Conservation (phyloP, 345 rosid species). For the Noccaea caerulescens region DNA sequence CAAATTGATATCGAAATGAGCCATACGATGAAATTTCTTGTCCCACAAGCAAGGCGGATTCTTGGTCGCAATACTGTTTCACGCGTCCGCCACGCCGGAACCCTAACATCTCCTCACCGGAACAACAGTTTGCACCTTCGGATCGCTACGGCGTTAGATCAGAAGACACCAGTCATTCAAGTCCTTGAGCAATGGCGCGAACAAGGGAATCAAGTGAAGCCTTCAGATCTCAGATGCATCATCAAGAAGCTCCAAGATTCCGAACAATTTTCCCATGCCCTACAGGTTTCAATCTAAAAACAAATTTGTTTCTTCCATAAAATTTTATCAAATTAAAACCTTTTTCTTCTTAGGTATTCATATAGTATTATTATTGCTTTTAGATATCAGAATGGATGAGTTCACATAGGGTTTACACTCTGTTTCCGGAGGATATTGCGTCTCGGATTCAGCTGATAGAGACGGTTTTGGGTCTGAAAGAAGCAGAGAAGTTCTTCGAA, state of each 20-base stretch:
- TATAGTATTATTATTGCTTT: not conserved
- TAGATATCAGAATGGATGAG: constrained; percentile 34
- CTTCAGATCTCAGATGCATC: constrained; percentile 29
- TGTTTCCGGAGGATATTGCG: constrained; percentile 22
- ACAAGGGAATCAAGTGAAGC: constrained; percentile 30
- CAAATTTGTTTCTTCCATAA: not conserved
- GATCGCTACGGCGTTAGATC: constrained; percentile 16
- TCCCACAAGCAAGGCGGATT: constrained; percentile 2
- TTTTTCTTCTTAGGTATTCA: not conserved
- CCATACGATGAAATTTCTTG: constrained; percentile 8
- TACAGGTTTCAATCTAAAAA: constrained; percentile 12
- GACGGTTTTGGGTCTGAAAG: constrained; percentile 26
- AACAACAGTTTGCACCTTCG: constrained; percentile 12
- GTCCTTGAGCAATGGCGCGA: constrained; percentile 30
- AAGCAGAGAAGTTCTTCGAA: constrained; percentile 31
- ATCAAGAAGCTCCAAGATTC: constrained; percentile 34
- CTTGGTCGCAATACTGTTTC: not conserved
- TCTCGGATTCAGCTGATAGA: constrained; percentile 11
- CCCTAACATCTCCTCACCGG: constrained; percentile 21
- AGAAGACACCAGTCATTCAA: constrained; percentile 25
- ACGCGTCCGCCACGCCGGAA: constrained; percentile 15
- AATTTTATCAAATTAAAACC: not conserved
- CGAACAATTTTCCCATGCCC: constrained; percentile 23
- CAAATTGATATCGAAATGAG: not conserved
- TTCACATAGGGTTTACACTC: not conserved